Evolutionary conservation across 345 rosid genomes (phyloP).

Genomic region (Pistacia integerrima): DNA sequence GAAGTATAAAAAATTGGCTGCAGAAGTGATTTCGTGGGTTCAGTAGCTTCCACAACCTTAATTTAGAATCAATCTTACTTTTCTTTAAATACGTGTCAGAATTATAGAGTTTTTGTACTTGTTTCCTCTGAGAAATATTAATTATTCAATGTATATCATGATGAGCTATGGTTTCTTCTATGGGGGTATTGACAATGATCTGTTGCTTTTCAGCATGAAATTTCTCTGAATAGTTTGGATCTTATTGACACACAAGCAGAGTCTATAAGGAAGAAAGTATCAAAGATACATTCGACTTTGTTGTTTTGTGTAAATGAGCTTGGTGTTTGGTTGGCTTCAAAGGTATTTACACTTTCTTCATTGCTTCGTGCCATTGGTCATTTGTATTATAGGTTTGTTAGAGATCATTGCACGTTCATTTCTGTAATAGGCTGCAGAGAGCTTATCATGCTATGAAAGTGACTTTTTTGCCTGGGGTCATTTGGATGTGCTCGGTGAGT

Average conservation of each 20-base stretch:
- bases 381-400: constrained; percentile 6
- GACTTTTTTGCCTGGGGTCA: constrained; percentile 46
- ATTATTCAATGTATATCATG: neutral
- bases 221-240: constrained; percentile 38
- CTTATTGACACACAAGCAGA: constrained; percentile 31
- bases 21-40: neutral
- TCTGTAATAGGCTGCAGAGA: constrained; percentile 69
- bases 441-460: constrained; percentile 45
- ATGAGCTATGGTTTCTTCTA: neutral
- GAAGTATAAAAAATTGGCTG: neutral
- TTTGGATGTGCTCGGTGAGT: constrained; percentile 41
- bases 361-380: neutral
- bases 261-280: constrained; percentile 45
- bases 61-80: neutral
- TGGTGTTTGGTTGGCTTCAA: constrained; percentile 75
- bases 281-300: constrained; percentile 41
- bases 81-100: neutral
- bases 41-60: neutral
- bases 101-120: neutral
- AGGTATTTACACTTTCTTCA: constrained; percentile 46
- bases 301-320: constrained; percentile 67
- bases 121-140: neutral
- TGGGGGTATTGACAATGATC: constrained; percentile 13
- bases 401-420: constrained; percentile 5
- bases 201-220: constrained; percentile 53